Conservation (phyloP, 352 stramenopile species). For the Phytophthora brassicae region DNA sequence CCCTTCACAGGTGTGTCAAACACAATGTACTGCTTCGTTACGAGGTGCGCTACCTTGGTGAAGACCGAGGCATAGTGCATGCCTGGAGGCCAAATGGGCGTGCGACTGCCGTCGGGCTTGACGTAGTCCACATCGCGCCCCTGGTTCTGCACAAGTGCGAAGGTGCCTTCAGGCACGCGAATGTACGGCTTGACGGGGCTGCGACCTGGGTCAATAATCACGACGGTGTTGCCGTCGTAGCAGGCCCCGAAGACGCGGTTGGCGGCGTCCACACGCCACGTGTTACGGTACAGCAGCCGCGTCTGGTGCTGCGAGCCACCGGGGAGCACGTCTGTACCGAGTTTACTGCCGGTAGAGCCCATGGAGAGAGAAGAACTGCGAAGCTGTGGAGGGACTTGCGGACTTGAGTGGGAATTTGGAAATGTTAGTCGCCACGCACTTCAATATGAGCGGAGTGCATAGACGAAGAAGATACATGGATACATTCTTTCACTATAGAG, state of each 20-base stretch:
- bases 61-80: conserved; percentile 77
- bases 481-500: conserved; percentile 16
- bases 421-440: conserved; percentile 18
- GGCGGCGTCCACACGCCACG: conserved; percentile 61
- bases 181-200: conserved; percentile 77
- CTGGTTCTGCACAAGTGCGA: conserved; percentile 86
- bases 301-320: conserved; percentile 49
- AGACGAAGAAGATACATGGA: conserved; percentile 4
- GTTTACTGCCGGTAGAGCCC: conserved; percentile 21
- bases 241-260: conserved; percentile 80
- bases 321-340: conserved; percentile 17
- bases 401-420: conserved; percentile 17
- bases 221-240: conserved; percentile 78
- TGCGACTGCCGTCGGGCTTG: conserved; percentile 42
- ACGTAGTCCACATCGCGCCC: conserved; percentile 72
- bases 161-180: conserved; percentile 86
- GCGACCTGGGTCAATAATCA: conserved; percentile 74
- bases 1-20: conserved; percentile 89
- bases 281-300: conserved; percentile 61
- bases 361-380: conserved; percentile 12
- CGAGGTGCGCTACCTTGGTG: conserved; percentile 83
- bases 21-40: conserved; percentile 89
- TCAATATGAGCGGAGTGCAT: conserved; percentile 13
- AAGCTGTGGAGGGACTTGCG: conserved; percentile 8
- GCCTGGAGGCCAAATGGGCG: conserved; percentile 72